Percentiles rank a stretch among this genome's conserved stretches.
phyloP scores from a whole-genome alignment of 371 early-diverging fungal species.

The Circinella minor region DNA sequence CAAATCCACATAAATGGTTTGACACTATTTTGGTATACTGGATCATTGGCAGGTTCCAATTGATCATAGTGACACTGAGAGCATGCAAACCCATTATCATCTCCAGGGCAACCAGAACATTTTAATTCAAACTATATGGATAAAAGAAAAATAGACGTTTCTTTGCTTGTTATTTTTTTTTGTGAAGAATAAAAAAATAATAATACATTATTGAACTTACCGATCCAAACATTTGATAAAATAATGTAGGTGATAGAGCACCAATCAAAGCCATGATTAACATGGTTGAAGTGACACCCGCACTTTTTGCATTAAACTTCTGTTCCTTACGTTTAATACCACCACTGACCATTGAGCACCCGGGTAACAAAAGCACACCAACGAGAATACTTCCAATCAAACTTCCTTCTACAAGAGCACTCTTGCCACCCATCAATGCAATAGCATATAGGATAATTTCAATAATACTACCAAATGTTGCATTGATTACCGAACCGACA shows the following conservation, averaged over 20 bases:
- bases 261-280: slow-evolving; percentile 95
- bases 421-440: slow-evolving; percentile 89
- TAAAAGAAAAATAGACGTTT: neutral
- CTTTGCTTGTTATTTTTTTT: too few species aligned
- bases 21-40: slow-evolving; percentile 79
- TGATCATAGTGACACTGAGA: slow-evolving; percentile 68
- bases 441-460: slow-evolving; percentile 93
- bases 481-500: slow-evolving; percentile 95
- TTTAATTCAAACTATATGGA: slow-evolving; percentile 58
- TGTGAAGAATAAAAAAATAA: neutral
- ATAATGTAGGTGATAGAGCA: slow-evolving; percentile 92
- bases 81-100: slow-evolving; percentile 40
- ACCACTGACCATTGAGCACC: slow-evolving; percentile 92
- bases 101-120: slow-evolving; percentile 56
- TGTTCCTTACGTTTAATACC: slow-evolving; percentile 92
- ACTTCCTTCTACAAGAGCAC: slow-evolving; percentile 88
- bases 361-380: slow-evolving; percentile 91
- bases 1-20: slow-evolving; percentile 90
- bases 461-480: slow-evolving; percentile 95
- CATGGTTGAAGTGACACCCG: slow-evolving; percentile 94
- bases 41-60: slow-evolving; percentile 74
- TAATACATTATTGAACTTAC: slow-evolving; percentile 36
- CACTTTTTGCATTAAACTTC: slow-evolving; percentile 92
- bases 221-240: slow-evolving; percentile 89
- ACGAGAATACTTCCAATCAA: slow-evolving; percentile 92